Base-by-base conservation (phyloP, 768 basidiomycete genomes). In the Rubroboletus pulcherrimus region DNA sequence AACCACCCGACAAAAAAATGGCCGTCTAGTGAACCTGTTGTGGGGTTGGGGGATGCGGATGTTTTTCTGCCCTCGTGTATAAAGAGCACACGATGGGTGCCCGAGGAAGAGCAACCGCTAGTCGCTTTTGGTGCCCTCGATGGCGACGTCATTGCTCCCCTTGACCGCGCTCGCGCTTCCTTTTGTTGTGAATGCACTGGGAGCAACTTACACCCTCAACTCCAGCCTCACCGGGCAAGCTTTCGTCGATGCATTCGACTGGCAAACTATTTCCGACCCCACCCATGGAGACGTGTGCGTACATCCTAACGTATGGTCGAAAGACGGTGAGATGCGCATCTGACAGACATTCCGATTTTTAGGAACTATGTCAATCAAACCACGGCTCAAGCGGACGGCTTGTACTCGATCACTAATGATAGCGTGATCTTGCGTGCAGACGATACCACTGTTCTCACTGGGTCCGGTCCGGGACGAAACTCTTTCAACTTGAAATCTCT, bases 401-500 rank as follows among this genome's bases (percentile, higher is more conserved):
- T 89, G 37, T 84, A 82, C 0, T 84, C 73, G 59, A 74, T 83
- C 2, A 74, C 73, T 15, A 75, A 73, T 17, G 70, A 78, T 49
- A 56, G 52, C 42, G 60, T 74, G n/a, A 65, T 57, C 21, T 52
- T 75, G 39, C 63, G 72, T 21, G 65, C 71, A 2, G 73, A 75
- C 48, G 41, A 57, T 41, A 72, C 63, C 11, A 69, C 73, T 10
- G 55, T 55, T 9, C 63, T 75, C 4, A 48, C 33, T 26, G 39
- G 69, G 3, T 49, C 56, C 15, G 67, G 61, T 3, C 58, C 64
- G 14, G 72, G 73, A 46, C 48, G 73, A 37, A 69, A 73, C 45
- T 67, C 72, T 3, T 73, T 75, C 48, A 66, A 71, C 26, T 58
- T 74, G 30, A 42, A 57, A 38, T 70, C 67, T 35, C 60, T 66